Evolutionary conservation across 2,329 filamentous ascomycete genomes (phyloP).

Genomic region (Cyphellophora attinorum): DNA sequence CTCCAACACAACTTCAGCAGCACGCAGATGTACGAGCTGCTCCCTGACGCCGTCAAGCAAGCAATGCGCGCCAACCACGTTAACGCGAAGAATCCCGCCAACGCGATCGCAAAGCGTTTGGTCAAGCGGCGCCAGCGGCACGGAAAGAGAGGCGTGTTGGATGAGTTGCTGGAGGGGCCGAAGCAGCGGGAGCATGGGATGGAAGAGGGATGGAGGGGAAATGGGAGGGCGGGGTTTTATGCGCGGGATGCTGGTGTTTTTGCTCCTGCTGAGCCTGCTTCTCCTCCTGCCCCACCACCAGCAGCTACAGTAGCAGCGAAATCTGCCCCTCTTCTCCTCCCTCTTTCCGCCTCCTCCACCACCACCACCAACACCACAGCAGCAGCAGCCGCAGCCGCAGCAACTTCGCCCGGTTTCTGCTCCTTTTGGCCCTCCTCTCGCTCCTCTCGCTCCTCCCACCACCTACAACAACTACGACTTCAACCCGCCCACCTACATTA

Average conservation of each 20-base stretch:
- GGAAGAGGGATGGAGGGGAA: not conserved
- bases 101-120: not conserved
- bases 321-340: too few species aligned
- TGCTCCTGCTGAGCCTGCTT: not conserved
- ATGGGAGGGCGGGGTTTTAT: too few species aligned
- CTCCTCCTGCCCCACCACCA: not conserved
- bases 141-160: conserved; percentile 1
- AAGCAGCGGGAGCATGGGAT: conserved; percentile 3
- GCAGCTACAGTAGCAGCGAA: not conserved
- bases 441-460: too few species aligned
- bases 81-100: not conserved
- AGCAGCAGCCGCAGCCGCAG: too few species aligned
- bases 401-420: too few species aligned
- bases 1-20: not conserved
- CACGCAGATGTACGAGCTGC: not conserved
- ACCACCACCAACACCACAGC: too few species aligned
- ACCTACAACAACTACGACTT: too few species aligned
- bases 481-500: too few species aligned
- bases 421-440: too few species aligned
- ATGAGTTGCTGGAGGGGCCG: not conserved
- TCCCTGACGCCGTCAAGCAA: too few species aligned
- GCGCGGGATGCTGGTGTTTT: not conserved
- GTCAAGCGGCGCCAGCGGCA: not conserved
- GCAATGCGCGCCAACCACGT: conserved; percentile 16
- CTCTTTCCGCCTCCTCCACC: too few species aligned